Conservation (phyloP, 2,329 filamentous ascomycete species). For the Teratosphaeria zuluensis region DNA sequence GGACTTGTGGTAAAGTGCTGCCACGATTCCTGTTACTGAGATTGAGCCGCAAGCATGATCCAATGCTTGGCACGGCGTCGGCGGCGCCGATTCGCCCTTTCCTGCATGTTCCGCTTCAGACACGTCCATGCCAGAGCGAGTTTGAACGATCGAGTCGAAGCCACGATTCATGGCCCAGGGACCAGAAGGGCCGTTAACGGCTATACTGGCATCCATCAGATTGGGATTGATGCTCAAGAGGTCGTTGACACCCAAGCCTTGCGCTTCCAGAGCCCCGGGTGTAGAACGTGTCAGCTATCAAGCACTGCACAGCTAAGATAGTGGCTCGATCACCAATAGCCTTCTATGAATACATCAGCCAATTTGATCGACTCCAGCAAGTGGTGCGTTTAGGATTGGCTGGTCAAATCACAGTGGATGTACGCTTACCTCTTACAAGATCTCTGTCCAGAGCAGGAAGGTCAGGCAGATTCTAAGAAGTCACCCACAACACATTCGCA, state of each 20-base stretch:
- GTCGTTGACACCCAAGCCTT: background rate
- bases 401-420: slow-evolving; percentile 27
- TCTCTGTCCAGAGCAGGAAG: slow-evolving; percentile 20
- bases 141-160: slow-evolving; percentile 49
- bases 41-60: slow-evolving; percentile 49
- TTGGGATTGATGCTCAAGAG: slow-evolving; percentile 17
- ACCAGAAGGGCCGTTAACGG: slow-evolving; percentile 42
- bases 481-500: slow-evolving; percentile 23
- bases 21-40: slow-evolving; percentile 43
- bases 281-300: background rate
- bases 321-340: slow-evolving; percentile 27
- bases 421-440: slow-evolving; percentile 18
- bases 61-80: slow-evolving; percentile 46
- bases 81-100: slow-evolving; percentile 30
- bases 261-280: background rate
- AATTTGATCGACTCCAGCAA: slow-evolving; percentile 25
- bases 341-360: slow-evolving; percentile 37
- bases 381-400: slow-evolving; percentile 12
- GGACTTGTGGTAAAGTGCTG: slow-evolving; percentile 41
- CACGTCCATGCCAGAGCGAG: slow-evolving; percentile 46
- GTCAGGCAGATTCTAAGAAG: slow-evolving; percentile 16
- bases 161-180: slow-evolving; percentile 41
- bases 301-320: background rate
- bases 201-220: slow-evolving; percentile 43
- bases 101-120: slow-evolving; percentile 43